Evolutionary conservation across 129 eudicot genomes (phyloP), one percentile per base, ranked within the genome.

Genomic region (Scalesia atractyloides): DNA sequence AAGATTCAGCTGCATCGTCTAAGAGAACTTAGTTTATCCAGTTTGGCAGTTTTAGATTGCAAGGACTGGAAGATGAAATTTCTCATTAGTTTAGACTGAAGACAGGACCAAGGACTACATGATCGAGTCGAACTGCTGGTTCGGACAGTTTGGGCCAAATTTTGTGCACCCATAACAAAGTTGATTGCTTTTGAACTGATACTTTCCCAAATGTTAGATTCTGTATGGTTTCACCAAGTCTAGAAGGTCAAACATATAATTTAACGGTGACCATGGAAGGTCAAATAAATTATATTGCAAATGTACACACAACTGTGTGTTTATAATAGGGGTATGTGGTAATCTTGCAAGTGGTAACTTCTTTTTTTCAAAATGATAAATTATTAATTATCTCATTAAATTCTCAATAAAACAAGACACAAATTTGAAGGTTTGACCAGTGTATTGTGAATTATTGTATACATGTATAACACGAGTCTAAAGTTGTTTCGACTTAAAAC

Each of bases 401-500:
- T 69, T 57, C 26, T 72, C 33, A 22, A 15, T 24, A 11, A 30
- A 30, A 58, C 37, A 26, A 20, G 19, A 62, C 33, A 22, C 14
- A 15, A 51, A 62, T 33, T 48, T 48, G 9, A 46, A 36, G 66
- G 41, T 71, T 71, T 54, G 62, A 56, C 66, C 53, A 56, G 20
- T 57, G 44, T 58, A 24, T 41, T 72, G 17, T 49, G 49, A 44
- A 22, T 24, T 15, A 58, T 41, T 41, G 26, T 22, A 39, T 59
- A 34, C 48, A 69, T 69, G 30, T 34, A 68, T 66, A 66, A 15
- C 51, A 33, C 14, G n/a, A 22, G 43, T 49, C 5, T 2, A 61
- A 34, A 12, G 20, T 36, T 14, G 26, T 34, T 34, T 34, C 7
- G 39, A 10, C 49, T 62, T 17, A 1, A 72, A 57, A 30, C 43